Percentiles rank a stretch among this genome's conserved stretches.
These are phyloP conservation scores for Hibiscus trionum DNA, from an alignment of 345 rosid species.

Conservation along the genomic window DNA sequence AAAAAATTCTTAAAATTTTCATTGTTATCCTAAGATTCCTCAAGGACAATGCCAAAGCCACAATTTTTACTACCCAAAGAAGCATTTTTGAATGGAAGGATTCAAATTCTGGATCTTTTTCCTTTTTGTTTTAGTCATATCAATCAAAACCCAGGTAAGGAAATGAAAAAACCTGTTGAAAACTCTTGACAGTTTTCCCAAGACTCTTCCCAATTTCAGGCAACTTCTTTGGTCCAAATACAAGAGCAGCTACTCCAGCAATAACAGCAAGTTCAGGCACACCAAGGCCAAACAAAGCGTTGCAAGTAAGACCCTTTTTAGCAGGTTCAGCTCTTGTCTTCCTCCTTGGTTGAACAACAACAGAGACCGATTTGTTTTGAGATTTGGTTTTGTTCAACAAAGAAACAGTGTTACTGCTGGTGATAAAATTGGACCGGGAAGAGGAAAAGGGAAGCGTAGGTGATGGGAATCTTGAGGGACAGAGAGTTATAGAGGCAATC, in stretches of 20 bases:
- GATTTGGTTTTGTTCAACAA: conserved; percentile 15
- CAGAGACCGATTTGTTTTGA: conserved; percentile 23
- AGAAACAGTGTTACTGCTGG: conserved; percentile 15
- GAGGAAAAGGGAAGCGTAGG: conserved; percentile 40
- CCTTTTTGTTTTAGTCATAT: conserved; percentile 2
- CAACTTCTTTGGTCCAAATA: conserved; percentile 91
- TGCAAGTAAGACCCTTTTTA: conserved; percentile 50
- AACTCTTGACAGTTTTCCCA: conserved; percentile 88
- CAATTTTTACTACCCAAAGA: background rate
- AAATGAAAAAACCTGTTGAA: conserved; percentile 37
- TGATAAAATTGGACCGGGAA: conserved; percentile 41
- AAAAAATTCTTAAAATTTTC: background rate
- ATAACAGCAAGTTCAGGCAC: conserved; percentile 91
- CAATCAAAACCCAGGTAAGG: conserved; percentile 11
- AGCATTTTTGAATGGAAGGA: background rate
- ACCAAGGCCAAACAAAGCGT: conserved; percentile 83
- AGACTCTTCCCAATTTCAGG: conserved; percentile 90
- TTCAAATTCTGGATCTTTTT: conserved; percentile 1
- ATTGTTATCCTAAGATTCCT: background rate
- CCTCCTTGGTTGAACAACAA: conserved; percentile 28
- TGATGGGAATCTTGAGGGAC: conserved; percentile 29
- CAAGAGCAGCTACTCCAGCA: conserved; percentile 84
- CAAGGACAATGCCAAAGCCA: background rate
- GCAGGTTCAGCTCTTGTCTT: conserved; percentile 25
- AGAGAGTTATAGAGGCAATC: conserved; percentile 44